These are phyloP conservation scores for Zostera marina DNA, from an alignment of 116 monocot species.

Conservation along the genomic window DNA sequence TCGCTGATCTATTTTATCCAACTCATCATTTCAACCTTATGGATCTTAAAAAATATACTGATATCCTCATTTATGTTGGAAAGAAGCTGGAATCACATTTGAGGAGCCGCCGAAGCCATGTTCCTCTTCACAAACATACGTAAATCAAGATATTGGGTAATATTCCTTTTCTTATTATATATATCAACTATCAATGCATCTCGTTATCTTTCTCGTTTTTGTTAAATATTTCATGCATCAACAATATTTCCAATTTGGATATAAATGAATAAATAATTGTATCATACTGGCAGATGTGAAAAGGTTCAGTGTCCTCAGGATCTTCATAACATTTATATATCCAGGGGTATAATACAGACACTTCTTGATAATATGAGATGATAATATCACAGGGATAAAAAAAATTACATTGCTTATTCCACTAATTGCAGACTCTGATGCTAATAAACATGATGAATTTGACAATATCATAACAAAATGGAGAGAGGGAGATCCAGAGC, in stretches of 20 bases:
- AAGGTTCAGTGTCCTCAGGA: not conserved
- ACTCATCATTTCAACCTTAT: not conserved
- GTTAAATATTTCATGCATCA: too few species aligned
- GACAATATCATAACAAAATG: conserved; percentile 37
- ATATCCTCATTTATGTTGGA: not conserved
- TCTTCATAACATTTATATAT: not conserved
- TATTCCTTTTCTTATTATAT: conserved; percentile 11
- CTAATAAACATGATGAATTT: conserved; percentile 16
- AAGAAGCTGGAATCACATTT: conserved; percentile 8
- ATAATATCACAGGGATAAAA: not conserved
- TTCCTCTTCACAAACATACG: conserved; percentile 18
- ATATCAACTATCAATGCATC: conserved; percentile 15
- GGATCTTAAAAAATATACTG: not conserved
- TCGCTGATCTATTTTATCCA: not conserved
- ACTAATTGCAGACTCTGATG: conserved; percentile 3
- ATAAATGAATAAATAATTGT: not conserved
- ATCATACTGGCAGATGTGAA: not conserved
- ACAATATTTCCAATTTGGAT: not conserved
- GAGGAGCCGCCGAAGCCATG: conserved; percentile 10
- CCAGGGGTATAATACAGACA: not conserved
- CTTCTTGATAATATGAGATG: not conserved
- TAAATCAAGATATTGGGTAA: conserved; percentile 10
- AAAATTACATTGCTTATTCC: not conserved
- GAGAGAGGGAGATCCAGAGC: conserved; percentile 22
- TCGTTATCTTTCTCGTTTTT: not conserved